Percentiles rank a stretch among this genome's conserved stretches.
Evolutionary conservation across 768 basidiomycete species (phyloP).

Genomic region (Boletus rubescentipes): DNA sequence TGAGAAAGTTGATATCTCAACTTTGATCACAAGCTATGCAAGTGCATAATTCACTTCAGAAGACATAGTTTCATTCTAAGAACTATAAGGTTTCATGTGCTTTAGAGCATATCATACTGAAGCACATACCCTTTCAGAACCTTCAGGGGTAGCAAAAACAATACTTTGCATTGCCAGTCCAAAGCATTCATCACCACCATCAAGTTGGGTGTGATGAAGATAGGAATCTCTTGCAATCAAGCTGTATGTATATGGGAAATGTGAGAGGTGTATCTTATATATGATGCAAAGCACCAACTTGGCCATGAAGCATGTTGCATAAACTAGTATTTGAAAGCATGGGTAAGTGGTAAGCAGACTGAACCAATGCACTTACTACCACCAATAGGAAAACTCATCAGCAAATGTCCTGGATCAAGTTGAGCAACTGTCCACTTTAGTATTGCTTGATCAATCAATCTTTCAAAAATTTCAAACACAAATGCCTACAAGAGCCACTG

Average conservation of each 20-base stretch:
- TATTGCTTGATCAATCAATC: neutral
- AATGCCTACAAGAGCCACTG: conserved; percentile 19
- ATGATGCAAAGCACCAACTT: conserved; percentile 21
- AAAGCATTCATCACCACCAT: neutral
- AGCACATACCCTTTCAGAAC: conserved; percentile 1
- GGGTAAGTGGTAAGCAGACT: neutral
- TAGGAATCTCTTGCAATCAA: conserved; percentile 31
- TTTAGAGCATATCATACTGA: neutral
- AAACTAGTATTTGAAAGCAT: conserved; percentile 19
- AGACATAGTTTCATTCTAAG: conserved; percentile 2
- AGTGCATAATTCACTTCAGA: neutral
- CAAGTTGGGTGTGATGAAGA: conserved; percentile 2
- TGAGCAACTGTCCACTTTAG: conserved; percentile 19
- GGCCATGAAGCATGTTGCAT: conserved; percentile 28
- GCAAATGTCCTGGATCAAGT: conserved; percentile 19
- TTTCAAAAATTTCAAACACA: neutral
- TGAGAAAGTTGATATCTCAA: too few relatives aligned
- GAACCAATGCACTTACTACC: conserved; percentile 15
- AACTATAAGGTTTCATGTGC: neutral
- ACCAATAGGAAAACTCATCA: conserved; percentile 28
- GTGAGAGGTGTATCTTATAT: neutral
- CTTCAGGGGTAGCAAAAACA: conserved; percentile 4
- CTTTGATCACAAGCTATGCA: too few relatives aligned
- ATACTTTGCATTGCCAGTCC: neutral
- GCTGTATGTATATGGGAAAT: conserved; percentile 1